A percentile compares a stretch with the other conserved stretches of the same genome.
Evolutionary conservation across 2,329 filamentous ascomycete genomes (phyloP).

Genomic region (Parastagonospora avenae): DNA sequence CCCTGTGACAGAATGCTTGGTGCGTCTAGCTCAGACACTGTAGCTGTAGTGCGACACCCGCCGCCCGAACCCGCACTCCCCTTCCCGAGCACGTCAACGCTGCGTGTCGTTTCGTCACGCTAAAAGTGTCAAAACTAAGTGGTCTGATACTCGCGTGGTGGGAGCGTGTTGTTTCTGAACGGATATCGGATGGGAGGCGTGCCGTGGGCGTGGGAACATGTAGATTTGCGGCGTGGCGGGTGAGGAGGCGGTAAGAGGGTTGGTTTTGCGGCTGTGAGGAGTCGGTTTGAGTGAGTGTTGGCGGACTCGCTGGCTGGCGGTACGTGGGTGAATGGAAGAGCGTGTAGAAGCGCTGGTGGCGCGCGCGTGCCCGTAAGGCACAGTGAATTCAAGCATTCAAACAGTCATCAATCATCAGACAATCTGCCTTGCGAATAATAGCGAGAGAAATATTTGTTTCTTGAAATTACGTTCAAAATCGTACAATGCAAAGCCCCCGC

Average conservation of each 20-base stretch:
- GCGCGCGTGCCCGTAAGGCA: neutral
- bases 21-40: neutral
- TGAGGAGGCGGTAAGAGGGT: neutral
- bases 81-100: too few species aligned
- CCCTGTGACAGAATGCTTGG: conserved; percentile 14
- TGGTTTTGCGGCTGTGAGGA: neutral
- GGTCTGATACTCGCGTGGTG: conserved; percentile 27
- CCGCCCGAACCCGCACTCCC: neutral
- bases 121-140: conserved; percentile 19
- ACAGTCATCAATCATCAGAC: neutral
- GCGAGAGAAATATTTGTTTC: too few species aligned
- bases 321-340: neutral
- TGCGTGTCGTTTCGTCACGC: neutral
- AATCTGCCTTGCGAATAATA: neutral
- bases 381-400: neutral
- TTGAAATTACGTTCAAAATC: conserved; percentile 7
- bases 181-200: neutral
- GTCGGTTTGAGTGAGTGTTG: neutral
- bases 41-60: neutral
- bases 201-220: neutral
- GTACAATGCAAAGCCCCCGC: conserved; percentile 14
- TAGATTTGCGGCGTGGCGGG: neutral
- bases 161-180: neutral
- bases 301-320: neutral
- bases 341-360: conserved; percentile 13